Evolutionary conservation across 164 flowering plant genomes (phyloP).

Genomic region (Magnolia officinalis): DNA sequence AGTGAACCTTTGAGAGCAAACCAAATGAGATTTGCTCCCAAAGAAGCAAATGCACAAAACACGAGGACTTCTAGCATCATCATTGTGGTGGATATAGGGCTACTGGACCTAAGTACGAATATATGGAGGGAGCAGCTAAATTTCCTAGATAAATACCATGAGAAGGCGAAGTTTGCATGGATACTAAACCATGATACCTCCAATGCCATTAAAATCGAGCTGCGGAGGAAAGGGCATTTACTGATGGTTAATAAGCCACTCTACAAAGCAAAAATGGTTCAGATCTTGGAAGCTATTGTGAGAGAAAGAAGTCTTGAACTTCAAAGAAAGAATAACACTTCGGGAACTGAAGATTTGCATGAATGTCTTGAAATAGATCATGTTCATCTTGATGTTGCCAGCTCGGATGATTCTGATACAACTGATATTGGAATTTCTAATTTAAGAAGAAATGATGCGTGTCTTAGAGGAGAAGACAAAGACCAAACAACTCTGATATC

Average conservation of each 20-base stretch:
- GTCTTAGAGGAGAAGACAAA: slow-evolving; percentile 21
- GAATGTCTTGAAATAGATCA: slow-evolving; percentile 71
- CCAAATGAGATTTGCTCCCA: slow-evolving; percentile 5
- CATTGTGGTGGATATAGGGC: slow-evolving; percentile 66
- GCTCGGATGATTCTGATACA: slow-evolving; percentile 68
- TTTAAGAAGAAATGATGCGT: slow-evolving; percentile 6
- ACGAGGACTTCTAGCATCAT: slow-evolving; percentile 28
- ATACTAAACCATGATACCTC: slow-evolving; percentile 79
- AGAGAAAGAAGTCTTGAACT: slow-evolving; percentile 43
- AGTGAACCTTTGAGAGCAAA: slow-evolving; percentile 25
- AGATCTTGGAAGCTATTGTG: slow-evolving; percentile 63
- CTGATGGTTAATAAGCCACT: slow-evolving; percentile 80
- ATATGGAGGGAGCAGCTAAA: slow-evolving; percentile 90
- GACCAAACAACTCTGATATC: slow-evolving; percentile 18
- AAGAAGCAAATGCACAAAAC: slow-evolving; percentile 23
- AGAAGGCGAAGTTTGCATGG: slow-evolving; percentile 78
- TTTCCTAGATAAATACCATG: slow-evolving; percentile 56
- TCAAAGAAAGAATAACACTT: slow-evolving; percentile 25
- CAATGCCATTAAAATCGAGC: slow-evolving; percentile 67
- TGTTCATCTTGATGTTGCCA: slow-evolving; percentile 40
- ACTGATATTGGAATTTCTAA: slow-evolving; percentile 23
- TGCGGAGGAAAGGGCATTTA: slow-evolving; percentile 63
- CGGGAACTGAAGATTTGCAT: slow-evolving; percentile 33
- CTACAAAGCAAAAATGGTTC: slow-evolving; percentile 79
- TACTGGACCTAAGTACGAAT: slow-evolving; percentile 74